Evolutionary conservation across 169 alveolate species (phyloP), one percentile per base, ranked within the genome.

Genomic region (Theileria equi): DNA sequence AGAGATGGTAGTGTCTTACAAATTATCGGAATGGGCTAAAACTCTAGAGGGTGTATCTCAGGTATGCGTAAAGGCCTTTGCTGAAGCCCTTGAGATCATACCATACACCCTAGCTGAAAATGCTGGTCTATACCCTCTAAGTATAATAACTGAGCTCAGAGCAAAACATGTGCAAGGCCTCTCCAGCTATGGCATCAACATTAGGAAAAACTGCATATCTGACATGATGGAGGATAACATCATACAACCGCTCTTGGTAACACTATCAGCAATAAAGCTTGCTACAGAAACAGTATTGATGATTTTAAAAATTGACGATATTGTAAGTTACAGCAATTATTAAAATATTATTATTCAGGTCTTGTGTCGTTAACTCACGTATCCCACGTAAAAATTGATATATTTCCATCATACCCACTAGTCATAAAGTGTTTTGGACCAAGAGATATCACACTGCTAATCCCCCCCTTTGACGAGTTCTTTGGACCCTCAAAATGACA

Each of bases 51-150:
- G 99, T 35, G 96, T 92, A n/a, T 91, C 93, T 70, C 96, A 94
- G 58, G 88, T 93, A 68, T 94, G 97, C 78, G 97, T 95, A 54
- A 93, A 94, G 74, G 98, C 97, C 6, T 98, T 88, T 85, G 98
- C 99, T 11, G 98, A 98, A 64, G 99, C 99, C 36, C 88, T 98
- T 48, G 99, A 98, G 89, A 93, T 96, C 54, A 94, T 98, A 35
- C 99, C 99, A 5, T 96, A 96, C 92, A 98, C 99, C 38, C 94
- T 98, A n/a, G 99, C 99, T 5, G 99, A 96, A 89, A 98, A 98
- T 77, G 99, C 99, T n/a, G 99, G 99, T 7, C 88, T 98, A 61
- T 92, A 95, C 76, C 99, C 99, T 40, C 92, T 96, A 67, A 92
- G 93, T 64, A 89, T 96, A 45, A 98, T 96, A 49, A 96, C 99